Percentiles rank a stretch among this genome's conserved stretches.
phyloP scores from a whole-genome alignment of 768 basidiomycete genomes.

The Suillus spraguei region DNA sequence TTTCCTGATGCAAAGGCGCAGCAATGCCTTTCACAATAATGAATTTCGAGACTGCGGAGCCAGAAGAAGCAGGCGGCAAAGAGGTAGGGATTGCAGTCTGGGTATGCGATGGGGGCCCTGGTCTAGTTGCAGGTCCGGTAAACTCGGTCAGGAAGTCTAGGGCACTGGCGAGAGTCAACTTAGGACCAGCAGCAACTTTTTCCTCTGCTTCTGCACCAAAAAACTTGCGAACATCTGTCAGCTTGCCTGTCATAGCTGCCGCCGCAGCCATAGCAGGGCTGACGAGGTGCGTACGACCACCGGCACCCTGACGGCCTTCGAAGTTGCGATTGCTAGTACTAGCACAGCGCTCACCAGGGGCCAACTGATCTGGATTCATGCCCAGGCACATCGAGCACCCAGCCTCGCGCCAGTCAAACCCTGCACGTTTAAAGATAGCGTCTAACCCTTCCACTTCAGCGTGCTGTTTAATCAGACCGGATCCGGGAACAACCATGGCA shows the following conservation, averaged over 20 bases:
- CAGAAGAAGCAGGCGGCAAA: conserved; percentile 44
- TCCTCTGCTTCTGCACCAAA: conserved; percentile 50
- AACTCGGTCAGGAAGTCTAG: conserved; percentile 80
- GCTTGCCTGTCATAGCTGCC: conserved; percentile 81
- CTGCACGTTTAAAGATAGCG: conserved; percentile 83
- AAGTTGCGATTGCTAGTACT: conserved; percentile 95
- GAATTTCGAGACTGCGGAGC: conserved; percentile 62
- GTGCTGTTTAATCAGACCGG: conserved; percentile 87
- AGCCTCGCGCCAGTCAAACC: conserved; percentile 95
- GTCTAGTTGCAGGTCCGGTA: conserved; percentile 55
- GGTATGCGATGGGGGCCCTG: conserved; percentile 39
- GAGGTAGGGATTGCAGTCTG: conserved; percentile 30
- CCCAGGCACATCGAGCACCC: conserved; percentile 97
- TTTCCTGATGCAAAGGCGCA: conserved; percentile 79
- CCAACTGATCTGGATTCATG: conserved; percentile 93
- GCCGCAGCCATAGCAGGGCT: conserved; percentile 94
- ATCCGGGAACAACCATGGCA: conserved; percentile 93
- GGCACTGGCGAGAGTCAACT: conserved; percentile 70
- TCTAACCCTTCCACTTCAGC: conserved; percentile 91
- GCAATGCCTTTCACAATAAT: conserved; percentile 71
- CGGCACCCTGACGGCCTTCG: conserved; percentile 86
- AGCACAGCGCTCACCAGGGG: conserved; percentile 82
- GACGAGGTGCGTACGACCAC: conserved; percentile 87
- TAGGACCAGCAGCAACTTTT: conserved; percentile 46
- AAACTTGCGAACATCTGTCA: conserved; percentile 84